Evolutionary conservation across 345 rosid species (phyloP).

Genomic region (Salix dunnii): DNA sequence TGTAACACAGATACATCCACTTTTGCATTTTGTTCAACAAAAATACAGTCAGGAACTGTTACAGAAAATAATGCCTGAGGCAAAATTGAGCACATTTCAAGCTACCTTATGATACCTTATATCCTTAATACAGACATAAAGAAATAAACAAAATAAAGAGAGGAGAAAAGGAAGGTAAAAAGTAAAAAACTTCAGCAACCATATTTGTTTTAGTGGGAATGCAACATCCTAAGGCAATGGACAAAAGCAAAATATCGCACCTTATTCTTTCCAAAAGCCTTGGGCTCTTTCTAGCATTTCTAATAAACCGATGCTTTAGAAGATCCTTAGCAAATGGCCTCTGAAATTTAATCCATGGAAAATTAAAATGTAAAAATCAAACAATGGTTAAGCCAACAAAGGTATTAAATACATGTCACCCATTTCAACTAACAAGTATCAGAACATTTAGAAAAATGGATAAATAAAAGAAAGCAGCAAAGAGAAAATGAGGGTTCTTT

Average conservation of each 20-base stretch:
- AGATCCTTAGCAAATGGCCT: slow-evolving; percentile 96
- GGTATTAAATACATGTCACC: background rate
- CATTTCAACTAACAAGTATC: slow-evolving; percentile 10
- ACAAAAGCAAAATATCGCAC: slow-evolving; percentile 36
- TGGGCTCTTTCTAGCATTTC: slow-evolving; percentile 77
- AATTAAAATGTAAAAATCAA: slow-evolving; percentile 9
- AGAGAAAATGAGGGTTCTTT: background rate
- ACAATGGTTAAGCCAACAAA: slow-evolving; percentile 10
- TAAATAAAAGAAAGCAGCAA: background rate
- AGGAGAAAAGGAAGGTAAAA: background rate
- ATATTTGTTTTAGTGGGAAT: background rate
- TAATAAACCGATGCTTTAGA: slow-evolving; percentile 85
- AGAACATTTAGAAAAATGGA: background rate
- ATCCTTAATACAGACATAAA: background rate
- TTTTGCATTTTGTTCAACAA: slow-evolving; percentile 5
- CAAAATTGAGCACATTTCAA: background rate
- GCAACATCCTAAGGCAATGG: background rate
- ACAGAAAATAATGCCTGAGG: background rate
- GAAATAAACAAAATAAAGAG: background rate
- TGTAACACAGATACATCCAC: slow-evolving; percentile 5
- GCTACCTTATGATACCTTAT: slow-evolving; percentile 3
- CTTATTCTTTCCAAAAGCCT: slow-evolving; percentile 92
- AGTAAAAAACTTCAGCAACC: background rate
- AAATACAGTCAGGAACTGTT: background rate
- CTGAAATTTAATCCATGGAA: slow-evolving; percentile 47